phyloP scores from a whole-genome alignment of 768 basidiomycete species.

The Tulasnella sp. region DNA sequence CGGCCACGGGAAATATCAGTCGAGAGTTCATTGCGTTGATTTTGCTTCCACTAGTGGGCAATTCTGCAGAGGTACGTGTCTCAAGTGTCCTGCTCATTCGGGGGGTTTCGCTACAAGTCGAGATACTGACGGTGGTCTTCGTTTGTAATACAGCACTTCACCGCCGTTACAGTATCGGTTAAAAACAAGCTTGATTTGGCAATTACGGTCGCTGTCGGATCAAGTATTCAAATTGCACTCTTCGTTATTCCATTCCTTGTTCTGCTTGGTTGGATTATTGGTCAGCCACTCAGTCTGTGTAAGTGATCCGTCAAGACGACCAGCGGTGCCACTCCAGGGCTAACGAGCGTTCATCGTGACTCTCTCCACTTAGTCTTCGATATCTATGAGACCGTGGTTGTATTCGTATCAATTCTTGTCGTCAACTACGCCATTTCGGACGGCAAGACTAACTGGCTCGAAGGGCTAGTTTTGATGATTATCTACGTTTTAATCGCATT shows the following conservation, averaged over 20 bases:
- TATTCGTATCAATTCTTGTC: slow-evolving; percentile 56
- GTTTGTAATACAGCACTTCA: slow-evolving; percentile 52
- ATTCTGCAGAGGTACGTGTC: slow-evolving; percentile 52
- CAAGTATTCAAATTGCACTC: slow-evolving; percentile 54
- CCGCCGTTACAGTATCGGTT: slow-evolving; percentile 68
- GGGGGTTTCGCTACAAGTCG: not conserved
- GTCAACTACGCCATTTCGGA: slow-evolving; percentile 80
- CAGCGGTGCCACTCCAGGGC: not conserved
- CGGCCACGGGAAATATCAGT: slow-evolving; percentile 45
- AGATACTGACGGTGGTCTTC: slow-evolving; percentile 41
- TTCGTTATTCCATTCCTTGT: slow-evolving; percentile 65
- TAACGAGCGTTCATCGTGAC: not conserved
- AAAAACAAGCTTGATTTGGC: slow-evolving; percentile 82
- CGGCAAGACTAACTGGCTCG: slow-evolving; percentile 81
- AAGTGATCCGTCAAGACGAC: slow-evolving; percentile 25
- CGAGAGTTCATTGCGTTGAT: slow-evolving; percentile 82
- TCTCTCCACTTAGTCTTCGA: slow-evolving; percentile 9
- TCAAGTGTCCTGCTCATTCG: no score
- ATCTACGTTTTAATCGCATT: slow-evolving; percentile 36
- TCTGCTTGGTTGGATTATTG: slow-evolving; percentile 27
- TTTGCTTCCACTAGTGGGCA: slow-evolving; percentile 87
- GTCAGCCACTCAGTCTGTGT: slow-evolving; percentile 59
- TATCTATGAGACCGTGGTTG: slow-evolving; percentile 28
- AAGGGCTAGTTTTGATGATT: slow-evolving; percentile 74
- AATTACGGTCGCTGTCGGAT: slow-evolving; percentile 81